Conservation (phyloP, 2,329 filamentous ascomycete species). For the Chrysosphaeria jannelii region DNA sequence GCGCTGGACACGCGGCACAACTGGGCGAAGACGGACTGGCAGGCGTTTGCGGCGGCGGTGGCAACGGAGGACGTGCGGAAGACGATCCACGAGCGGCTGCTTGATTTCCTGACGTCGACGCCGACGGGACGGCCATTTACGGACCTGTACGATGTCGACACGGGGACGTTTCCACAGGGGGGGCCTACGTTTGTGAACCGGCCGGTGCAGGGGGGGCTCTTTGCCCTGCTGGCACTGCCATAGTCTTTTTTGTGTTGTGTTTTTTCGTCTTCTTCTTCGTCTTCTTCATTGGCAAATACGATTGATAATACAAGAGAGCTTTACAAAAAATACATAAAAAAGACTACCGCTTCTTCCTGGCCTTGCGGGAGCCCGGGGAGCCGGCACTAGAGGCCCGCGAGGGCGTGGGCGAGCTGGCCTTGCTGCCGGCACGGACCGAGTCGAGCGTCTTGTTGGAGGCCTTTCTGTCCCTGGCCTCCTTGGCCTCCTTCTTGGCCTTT, state of each 20-base stretch:
- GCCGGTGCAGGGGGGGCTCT: too few relatives aligned
- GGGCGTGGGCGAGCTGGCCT: constrained; percentile 42
- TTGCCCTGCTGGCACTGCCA: constrained; percentile 1
- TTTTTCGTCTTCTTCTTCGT: too few relatives aligned
- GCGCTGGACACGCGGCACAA: constrained; percentile 58
- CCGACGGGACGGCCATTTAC: constrained; percentile 46
- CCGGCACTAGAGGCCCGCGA: constrained; percentile 73
- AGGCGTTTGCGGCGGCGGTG: constrained; percentile 65
- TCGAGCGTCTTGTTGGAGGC: too few relatives aligned
- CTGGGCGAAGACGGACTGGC: constrained; percentile 77
- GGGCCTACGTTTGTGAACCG: too few relatives aligned
- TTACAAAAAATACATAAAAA: too few relatives aligned
- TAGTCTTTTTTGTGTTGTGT: constrained; percentile 6
- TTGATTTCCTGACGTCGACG: constrained; percentile 63
- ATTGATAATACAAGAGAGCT: too few relatives aligned
- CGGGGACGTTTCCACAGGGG: too few relatives aligned
- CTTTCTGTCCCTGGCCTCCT: constrained; percentile 20
- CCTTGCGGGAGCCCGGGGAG: constrained; percentile 18
- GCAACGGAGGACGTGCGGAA: constrained; percentile 34
- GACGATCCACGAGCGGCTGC: constrained; percentile 44
- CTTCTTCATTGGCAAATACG: constrained; percentile 11
- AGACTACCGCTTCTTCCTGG: too few relatives aligned
- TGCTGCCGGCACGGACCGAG: constrained; percentile 35
- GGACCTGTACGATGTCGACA: constrained; percentile 63
- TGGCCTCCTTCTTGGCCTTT: constrained; percentile 69